A percentile compares a stretch with the other conserved stretches of the same genome.
phyloP scores from a whole-genome alignment of 371 early-diverging fungal species.

The Amoeboaphelidium occidentale region DNA sequence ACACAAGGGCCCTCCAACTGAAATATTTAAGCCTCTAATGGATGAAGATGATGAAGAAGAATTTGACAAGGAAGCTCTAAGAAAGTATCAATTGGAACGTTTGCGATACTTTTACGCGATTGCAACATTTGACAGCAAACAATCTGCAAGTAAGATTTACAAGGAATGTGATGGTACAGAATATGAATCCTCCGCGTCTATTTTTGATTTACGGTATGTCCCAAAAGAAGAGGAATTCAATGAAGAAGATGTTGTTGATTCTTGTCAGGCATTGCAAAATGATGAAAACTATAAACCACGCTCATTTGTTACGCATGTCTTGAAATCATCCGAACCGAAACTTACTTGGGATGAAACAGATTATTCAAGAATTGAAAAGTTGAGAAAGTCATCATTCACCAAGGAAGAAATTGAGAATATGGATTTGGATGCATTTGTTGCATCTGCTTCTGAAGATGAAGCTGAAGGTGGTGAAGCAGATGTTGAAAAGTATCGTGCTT shows the following conservation, averaged over 20 bases:
- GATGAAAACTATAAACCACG: slow-evolving; percentile 54
- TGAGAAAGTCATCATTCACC: slow-evolving; percentile 51
- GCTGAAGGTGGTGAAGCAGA: slow-evolving; percentile 3
- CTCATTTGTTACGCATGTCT: slow-evolving; percentile 58
- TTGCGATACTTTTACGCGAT: slow-evolving; percentile 85
- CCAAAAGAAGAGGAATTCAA: slow-evolving; percentile 75
- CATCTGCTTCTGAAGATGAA: slow-evolving; percentile 20
- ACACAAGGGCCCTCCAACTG: slow-evolving; percentile 54
- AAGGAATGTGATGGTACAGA: slow-evolving; percentile 74
- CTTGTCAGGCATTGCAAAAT: background rate
- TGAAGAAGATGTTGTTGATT: slow-evolving; percentile 23
- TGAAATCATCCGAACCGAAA: slow-evolving; percentile 76
- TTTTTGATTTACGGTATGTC: slow-evolving; percentile 87
- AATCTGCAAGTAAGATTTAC: slow-evolving; percentile 59
- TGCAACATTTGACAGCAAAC: slow-evolving; percentile 62
- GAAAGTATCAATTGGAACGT: slow-evolving; percentile 80
- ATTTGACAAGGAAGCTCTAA: slow-evolving; percentile 53
- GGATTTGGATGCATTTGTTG: slow-evolving; percentile 73
- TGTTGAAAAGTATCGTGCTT: slow-evolving; percentile 31
- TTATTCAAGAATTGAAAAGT: slow-evolving; percentile 46
- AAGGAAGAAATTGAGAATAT: slow-evolving; percentile 66
- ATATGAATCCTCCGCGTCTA: slow-evolving; percentile 75
- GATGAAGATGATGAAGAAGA: slow-evolving; percentile 36
- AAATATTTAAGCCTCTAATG: slow-evolving; percentile 26
- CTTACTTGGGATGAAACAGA: slow-evolving; percentile 95